These are phyloP conservation scores for Houttuynia cordata DNA, from an alignment of 164 flowering plant genomes.

Conservation along the genomic window DNA sequence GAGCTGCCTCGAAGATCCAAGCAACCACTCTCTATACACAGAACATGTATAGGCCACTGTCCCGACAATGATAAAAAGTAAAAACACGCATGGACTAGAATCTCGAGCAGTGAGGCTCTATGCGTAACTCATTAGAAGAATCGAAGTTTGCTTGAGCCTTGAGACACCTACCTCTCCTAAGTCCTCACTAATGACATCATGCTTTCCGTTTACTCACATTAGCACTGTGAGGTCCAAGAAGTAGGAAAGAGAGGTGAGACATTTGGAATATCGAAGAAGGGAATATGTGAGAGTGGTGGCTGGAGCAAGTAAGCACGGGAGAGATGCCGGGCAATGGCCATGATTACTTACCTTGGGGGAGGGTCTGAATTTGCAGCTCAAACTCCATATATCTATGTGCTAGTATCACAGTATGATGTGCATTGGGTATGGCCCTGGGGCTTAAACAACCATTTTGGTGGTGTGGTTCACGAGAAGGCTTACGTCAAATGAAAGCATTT, in stretches of 20 bases:
- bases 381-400: background rate
- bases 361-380: background rate
- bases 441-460: slow-evolving; percentile 3
- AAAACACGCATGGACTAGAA: slow-evolving; percentile 2
- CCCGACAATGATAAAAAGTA: background rate
- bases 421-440: background rate
- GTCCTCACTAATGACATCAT: slow-evolving; percentile 8
- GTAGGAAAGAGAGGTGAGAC: slow-evolving; percentile 1
- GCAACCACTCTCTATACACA: background rate
- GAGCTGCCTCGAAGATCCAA: background rate
- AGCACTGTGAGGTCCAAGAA: background rate
- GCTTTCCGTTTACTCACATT: background rate
- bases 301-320: slow-evolving; percentile 12
- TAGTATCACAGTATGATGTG: background rate
- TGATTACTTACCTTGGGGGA: slow-evolving; percentile 2
- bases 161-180: background rate
- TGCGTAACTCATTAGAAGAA: no score
- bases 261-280: slow-evolving; percentile 10
- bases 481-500: slow-evolving; percentile 31
- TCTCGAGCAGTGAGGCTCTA: slow-evolving; percentile 7
- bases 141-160: background rate
- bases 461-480: slow-evolving; percentile 10
- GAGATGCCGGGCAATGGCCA: slow-evolving; percentile 4
- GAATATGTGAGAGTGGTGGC: background rate
- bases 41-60: background rate